Evolutionary conservation across 1,284 basidiomycete genomes (phyloP).

Genomic region (Cryptococcus hybrid): DNA sequence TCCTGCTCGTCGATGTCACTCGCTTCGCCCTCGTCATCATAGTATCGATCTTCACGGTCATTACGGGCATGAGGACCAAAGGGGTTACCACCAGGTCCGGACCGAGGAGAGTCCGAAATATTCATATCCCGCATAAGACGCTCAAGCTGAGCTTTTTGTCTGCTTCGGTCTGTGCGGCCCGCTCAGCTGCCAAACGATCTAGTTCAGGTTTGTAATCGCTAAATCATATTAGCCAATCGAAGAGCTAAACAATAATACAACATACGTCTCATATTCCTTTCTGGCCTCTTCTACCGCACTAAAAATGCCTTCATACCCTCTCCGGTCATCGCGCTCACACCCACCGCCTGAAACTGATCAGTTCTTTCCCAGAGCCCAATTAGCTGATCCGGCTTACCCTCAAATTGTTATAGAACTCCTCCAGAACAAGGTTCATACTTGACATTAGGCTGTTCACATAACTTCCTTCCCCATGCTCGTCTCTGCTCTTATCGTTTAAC

Average conservation of each 20-base stretch:
- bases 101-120: conserved; percentile 60
- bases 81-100: conserved; percentile 47
- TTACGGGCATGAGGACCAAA: conserved; percentile 48
- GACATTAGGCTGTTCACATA: conserved; percentile 99
- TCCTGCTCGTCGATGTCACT: conserved; percentile 46
- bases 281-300: conserved; percentile 83
- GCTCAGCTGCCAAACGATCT: conserved; percentile 60
- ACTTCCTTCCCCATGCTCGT: conserved; percentile 85
- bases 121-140: conserved; percentile 83
- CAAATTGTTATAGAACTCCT: conserved; percentile 97
- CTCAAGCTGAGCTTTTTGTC: conserved; percentile 69
- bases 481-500: conserved; percentile 60
- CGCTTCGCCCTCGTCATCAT: conserved; percentile 9
- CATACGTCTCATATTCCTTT: conserved; percentile 81
- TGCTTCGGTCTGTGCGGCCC: conserved; percentile 61
- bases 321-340: conserved; percentile 94
- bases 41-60: conserved; percentile 42
- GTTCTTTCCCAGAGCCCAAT: background rate
- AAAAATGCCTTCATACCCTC: conserved; percentile 89
- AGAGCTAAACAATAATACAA: conserved; percentile 10
- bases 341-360: conserved; percentile 69
- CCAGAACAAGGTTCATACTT: conserved; percentile 96
- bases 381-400: conserved; percentile 58
- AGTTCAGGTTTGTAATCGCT: conserved; percentile 93
- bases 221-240: conserved; percentile 5